Base-by-base conservation (phyloP, 495 filamentous ascomycete species). In the Ascodesmis nigricans region DNA sequence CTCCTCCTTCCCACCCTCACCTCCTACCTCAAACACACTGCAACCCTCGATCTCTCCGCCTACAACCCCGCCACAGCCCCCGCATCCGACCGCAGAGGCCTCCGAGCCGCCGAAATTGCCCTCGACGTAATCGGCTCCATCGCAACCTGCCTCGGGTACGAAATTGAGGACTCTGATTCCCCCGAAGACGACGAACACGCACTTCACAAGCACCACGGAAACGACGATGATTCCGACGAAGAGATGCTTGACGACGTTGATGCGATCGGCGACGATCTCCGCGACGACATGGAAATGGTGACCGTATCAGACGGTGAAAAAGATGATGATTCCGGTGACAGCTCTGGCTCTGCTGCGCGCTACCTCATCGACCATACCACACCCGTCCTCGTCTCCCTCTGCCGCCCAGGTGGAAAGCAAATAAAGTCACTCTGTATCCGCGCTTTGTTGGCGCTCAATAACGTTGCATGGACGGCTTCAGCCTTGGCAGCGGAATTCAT, bases 51-150 rank as follows among this genome's bases (percentile, higher is more conserved):
- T 23, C 16, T 43, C 32, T 13, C 29, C 31, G 5, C 31, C 28
- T 11, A 29, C 27, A 1, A 16, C 41, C 15, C 45, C 33, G 15
- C 29, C 31, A 1, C 7, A 4, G 16, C 31, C 3, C 17, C 41
- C 9, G 26, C 39, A 1, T 29, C 24, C 19, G 33, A 43, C 13
- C 42, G 47, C 28, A 31, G 33, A 14, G 33, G 28, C 19, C 43
- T 62, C 3, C 21, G 23, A 24, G 50, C 61, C 14, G 35, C 64
- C 21, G 55, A 64, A 41, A 36, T 63, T 10, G 64, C 61, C 10
- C 45, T 73, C 1, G 67, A 70, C 41, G 59, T 67, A 5, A 39
- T 69, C 1, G 65, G 65, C 5, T 68, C 69, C 4, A 69, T 73
- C 37, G 66, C 65, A 16, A 67, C 66, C 1, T 54, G 55, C 17